Base-by-base conservation (phyloP, 108 stramenopile species). In the Cylindrotheca fusiformis region DNA sequence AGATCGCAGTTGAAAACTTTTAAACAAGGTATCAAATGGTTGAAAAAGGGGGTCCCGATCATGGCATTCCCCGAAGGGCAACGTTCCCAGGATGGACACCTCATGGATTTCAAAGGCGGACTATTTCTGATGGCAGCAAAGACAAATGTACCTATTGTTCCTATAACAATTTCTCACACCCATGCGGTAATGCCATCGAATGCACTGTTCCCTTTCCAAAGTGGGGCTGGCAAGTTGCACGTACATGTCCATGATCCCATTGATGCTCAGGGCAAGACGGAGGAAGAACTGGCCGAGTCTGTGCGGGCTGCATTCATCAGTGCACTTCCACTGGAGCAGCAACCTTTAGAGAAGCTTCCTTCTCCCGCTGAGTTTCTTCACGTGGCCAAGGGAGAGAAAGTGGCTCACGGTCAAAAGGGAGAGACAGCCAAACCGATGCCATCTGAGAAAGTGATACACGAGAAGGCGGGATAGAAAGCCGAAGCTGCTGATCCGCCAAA, bases 1-100 rank as follows among this genome's bases (percentile, higher is more conserved):
- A 67, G 84, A 41, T 85, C 84, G 14, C 90, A 91, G 67, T 70
- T 91, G 5, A 69, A 65, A 36, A 86, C 84, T 1, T 91, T 91
- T 74, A 85, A 84, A 72, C 73, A 85, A 48, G 84, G 73, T 0
- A 67, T 84, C 5, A 61, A 31, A 18, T 91, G 80, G 68, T 69
- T 91, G 5, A 76, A 84, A 33, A 63, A 76, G 1, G 90, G 86
- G 0, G 73, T 86, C 8, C 84, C 90, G 18, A 73, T 91, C 68
- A 87, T 91, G 90, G 90, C 90, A 0, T 91, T 91, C 61, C 90
- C 90, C 0, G 90, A 91, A 60, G 90, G 90, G 24, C 62, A 68
- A 58, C 72, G 90, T 14, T 76, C 74, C n/a, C 68, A 67, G n/a
- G 82, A 85, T 57, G 90, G 90, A 5, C 73, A 82, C 55, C 70